These are phyloP conservation scores for Polymyxa betae DNA, from an alignment of 208 protist species.

Conservation along the genomic window DNA sequence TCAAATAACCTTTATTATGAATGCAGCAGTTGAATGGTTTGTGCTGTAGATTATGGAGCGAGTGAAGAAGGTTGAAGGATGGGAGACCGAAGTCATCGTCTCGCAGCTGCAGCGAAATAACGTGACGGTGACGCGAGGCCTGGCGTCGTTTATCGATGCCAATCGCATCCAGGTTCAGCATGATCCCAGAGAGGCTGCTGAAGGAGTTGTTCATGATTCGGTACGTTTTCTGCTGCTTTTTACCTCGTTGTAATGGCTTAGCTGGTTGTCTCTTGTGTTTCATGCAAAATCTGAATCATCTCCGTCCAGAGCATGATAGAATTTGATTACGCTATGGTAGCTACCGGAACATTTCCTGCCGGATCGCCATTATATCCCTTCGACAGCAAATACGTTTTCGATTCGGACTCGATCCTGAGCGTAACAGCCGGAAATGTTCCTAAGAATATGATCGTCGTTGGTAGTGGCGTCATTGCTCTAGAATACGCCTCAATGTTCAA, in stretches of 20 bases:
- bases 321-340: slow-evolving; percentile 24
- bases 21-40: too few species aligned
- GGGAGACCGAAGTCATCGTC: slow-evolving; percentile 44
- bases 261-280: too few species aligned
- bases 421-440: slow-evolving; percentile 10
- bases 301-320: neutral
- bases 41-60: slow-evolving; percentile 25
- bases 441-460: slow-evolving; percentile 48
- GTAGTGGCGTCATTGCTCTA: slow-evolving; percentile 38
- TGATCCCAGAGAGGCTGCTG: neutral
- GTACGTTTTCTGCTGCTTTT: too few species aligned
- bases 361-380: slow-evolving; percentile 27
- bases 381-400: slow-evolving; percentile 32
- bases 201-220: neutral
- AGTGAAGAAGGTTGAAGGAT: slow-evolving; percentile 46
- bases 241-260: too few species aligned
- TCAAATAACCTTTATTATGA: too few species aligned
- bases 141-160: slow-evolving; percentile 37
- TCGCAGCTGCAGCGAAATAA: slow-evolving; percentile 34
- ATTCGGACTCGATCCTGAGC: slow-evolving; percentile 13
- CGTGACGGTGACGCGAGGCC: neutral
- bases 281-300: too few species aligned
- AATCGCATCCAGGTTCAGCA: neutral
- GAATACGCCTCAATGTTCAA: slow-evolving; percentile 44
- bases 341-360: slow-evolving; percentile 13